Base-by-base conservation (phyloP, 352 stramenopile genomes). In the Pythium folliculosum region DNA sequence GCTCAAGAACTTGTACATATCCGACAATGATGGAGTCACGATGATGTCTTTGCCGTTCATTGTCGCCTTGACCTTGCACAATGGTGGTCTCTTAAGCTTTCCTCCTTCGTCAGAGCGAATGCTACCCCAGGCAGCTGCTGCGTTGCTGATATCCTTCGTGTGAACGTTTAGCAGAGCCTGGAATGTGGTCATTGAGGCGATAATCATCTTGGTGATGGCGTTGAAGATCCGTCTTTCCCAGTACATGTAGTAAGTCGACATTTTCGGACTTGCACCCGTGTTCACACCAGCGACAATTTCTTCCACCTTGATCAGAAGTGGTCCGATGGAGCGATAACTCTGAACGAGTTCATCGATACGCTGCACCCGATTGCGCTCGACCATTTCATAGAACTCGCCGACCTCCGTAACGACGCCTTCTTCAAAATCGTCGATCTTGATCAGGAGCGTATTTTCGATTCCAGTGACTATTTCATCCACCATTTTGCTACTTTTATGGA, bases 161-260 rank as follows among this genome's bases (percentile, higher is more conserved):
- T 94, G 84, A 10, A 96, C 81, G 49, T 96, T 97, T 4, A 99
- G 68, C 7, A 99, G 66, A 2, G 90, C 92, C 45, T 98, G 90
- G 51, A 99, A 97, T 17, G 92, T 96, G 2, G 91, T 97, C 89
- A 99, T 98, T 10, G 90, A 97, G 16, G 84, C 80, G 52, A 98
- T 94, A 49, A 98, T 98, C 91, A 98, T 98, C 65, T 96, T 97
- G 5, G 91, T 97, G 66, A 99, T 98, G 0, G 95, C 94, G 59
- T 99, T 99, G 75, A 98, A 99, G 44, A 99, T 92, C 7, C 93
- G 87, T 22, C 96, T 92, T 64, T 99, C 96, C 96, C 96, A 99
- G 76, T 98, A 99, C 81, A 97, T 94, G 75, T 99, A 99, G 69
- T 98, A 99, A 13, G 90, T 96, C 4, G 87, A 84, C 76, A 99